These are phyloP conservation scores for Crepidotus variabilis DNA, from an alignment of 768 basidiomycete species.

Conservation along the genomic window DNA sequence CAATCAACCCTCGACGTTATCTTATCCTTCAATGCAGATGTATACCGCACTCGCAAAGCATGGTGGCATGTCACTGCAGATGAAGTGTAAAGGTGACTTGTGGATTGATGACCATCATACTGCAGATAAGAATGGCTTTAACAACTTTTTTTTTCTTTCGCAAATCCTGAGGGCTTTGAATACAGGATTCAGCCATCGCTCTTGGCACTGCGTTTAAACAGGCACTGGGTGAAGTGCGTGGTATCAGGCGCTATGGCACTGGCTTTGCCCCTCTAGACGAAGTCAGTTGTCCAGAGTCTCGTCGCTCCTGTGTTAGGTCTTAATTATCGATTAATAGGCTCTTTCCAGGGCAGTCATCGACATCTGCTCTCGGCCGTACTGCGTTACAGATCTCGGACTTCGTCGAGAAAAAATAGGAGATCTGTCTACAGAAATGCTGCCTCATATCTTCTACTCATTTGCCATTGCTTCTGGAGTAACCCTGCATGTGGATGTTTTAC, in stretches of 20 bases:
- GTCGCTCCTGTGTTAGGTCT: slow-evolving; percentile 5
- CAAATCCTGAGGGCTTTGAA: slow-evolving; percentile 17
- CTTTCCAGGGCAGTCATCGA: slow-evolving; percentile 95
- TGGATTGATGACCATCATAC: slow-evolving; percentile 99
- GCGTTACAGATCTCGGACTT: slow-evolving; percentile 85
- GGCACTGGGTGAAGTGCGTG: slow-evolving; percentile 91
- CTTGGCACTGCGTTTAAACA: slow-evolving; percentile 90
- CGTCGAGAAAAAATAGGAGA: slow-evolving; percentile 92
- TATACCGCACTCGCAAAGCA: slow-evolving; percentile 97
- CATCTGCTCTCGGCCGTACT: slow-evolving; percentile 96
- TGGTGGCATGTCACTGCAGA: slow-evolving; percentile 84
- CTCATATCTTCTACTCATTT: slow-evolving; percentile 96
- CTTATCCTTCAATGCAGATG: slow-evolving; percentile 59
- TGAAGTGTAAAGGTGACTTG: slow-evolving; percentile 93
- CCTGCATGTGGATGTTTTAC: slow-evolving; percentile 88
- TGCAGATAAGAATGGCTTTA: slow-evolving; percentile 73
- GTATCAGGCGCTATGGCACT: slow-evolving; percentile 92
- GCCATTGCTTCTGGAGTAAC: slow-evolving; percentile 95
- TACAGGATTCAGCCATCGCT: slow-evolving; percentile 88
- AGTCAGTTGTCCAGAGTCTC: slow-evolving; percentile 40
- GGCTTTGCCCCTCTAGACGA: slow-evolving; percentile 97
- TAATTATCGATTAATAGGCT: slow-evolving; percentile 48
- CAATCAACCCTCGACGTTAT: not conserved
- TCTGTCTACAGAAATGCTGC: slow-evolving; percentile 96
- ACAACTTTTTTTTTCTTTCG: not conserved